Percentiles rank a stretch among this genome's conserved stretches.
phyloP scores from a whole-genome alignment of 2,329 filamentous ascomycete genomes.

The Orbilia ellipsospora region DNA sequence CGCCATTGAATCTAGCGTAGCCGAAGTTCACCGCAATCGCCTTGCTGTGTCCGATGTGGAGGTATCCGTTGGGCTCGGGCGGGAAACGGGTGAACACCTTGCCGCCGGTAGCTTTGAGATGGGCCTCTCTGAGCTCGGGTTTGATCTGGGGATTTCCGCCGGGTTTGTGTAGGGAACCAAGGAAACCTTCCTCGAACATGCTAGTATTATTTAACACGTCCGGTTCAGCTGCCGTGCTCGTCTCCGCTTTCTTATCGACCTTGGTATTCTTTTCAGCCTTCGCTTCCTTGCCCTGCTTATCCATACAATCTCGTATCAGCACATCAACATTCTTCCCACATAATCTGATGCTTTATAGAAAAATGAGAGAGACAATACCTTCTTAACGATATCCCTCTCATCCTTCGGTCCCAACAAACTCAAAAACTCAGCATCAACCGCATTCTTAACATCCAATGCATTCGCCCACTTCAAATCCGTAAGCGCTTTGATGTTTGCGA shows the following conservation, averaged over 20 bases:
- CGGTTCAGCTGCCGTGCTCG: conserved; percentile 59
- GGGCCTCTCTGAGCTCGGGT: conserved; percentile 56
- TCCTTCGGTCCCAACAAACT: conserved; percentile 58
- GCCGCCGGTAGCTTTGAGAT: conserved; percentile 58
- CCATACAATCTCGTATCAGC: background rate
- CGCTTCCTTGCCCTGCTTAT: conserved; percentile 38
- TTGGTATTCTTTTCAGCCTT: conserved; percentile 58
- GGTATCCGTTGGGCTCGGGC: conserved; percentile 89
- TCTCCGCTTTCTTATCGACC: conserved; percentile 64
- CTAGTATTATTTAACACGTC: conserved; percentile 59
- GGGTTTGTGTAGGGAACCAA: conserved; percentile 78
- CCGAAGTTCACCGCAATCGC: conserved; percentile 97
- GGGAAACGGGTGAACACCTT: conserved; percentile 78
- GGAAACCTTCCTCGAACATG: conserved; percentile 84
- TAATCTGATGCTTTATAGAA: background rate
- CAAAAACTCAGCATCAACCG: conserved; percentile 57
- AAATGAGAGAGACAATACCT: conserved; percentile 46
- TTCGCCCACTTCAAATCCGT: conserved; percentile 58
- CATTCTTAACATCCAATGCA: conserved; percentile 58
- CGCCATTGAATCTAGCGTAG: conserved; percentile 85
- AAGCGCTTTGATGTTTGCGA: conserved; percentile 57
- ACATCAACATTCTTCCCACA: too few relatives aligned
- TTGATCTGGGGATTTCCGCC: conserved; percentile 64
- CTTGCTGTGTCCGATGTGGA: conserved; percentile 94
- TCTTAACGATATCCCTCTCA: conserved; percentile 58